Conservation (phyloP, 345 rosid genomes). For the Eutrema yunnanense region DNA sequence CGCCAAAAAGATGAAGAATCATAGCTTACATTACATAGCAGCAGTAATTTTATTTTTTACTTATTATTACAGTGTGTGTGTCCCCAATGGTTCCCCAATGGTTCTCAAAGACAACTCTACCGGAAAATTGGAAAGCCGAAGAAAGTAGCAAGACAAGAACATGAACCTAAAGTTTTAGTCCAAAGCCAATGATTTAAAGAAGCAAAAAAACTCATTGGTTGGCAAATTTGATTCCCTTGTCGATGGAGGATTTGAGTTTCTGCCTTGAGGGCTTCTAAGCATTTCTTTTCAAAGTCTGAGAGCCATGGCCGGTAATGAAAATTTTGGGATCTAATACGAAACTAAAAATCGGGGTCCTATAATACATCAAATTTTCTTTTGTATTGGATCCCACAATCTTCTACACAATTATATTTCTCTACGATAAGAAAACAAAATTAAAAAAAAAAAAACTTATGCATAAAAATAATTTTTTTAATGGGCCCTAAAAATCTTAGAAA, state of each 20-base stretch:
- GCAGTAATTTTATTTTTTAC: not conserved
- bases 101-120: not conserved
- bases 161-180: not conserved
- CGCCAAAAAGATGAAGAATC: not conserved
- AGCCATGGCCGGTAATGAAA: not conserved
- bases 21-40: not conserved
- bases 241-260: conserved; percentile 42
- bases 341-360: too few species aligned
- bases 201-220: conserved; percentile 8
- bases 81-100: too few species aligned
- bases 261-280: conserved; percentile 52
- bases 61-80: not conserved
- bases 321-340: too few species aligned
- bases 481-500: too few species aligned
- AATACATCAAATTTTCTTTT: too few species aligned
- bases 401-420: too few species aligned
- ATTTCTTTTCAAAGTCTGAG: conserved; percentile 47
- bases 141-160: not conserved
- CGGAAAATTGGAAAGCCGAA: not conserved
- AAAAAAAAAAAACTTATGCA: too few species aligned
- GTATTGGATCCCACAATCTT: too few species aligned
- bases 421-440: too few species aligned
- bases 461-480: too few species aligned
- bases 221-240: conserved; percentile 38
- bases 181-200: not conserved